Evolutionary conservation across 2,329 filamentous ascomycete genomes (phyloP), one percentile per base, ranked within the genome.

Genomic region (Rachicladosporium sp.): DNA sequence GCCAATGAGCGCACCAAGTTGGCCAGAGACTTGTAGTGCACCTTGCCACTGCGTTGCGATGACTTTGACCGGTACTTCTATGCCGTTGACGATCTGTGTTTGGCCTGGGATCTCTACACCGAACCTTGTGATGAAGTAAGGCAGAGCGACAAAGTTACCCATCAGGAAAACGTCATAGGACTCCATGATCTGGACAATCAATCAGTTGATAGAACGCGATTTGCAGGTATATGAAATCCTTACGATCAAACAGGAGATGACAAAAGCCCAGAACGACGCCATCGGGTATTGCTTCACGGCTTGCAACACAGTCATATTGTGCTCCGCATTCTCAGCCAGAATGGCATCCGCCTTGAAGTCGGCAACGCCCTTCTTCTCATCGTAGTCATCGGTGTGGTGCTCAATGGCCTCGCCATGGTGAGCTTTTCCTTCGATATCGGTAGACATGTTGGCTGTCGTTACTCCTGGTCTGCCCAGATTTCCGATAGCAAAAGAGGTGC

Each of bases 161-260:
- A 71, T 75, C 13, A 79, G 60, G 63, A 79, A 78, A 45, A 78
- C 70, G 54, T 67, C 67, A 64, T 76, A 79, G 4, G 74, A 71
- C 54, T 78, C 75, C 75, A 79, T 78, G 49, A 76, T 74, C 74
- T 78, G 52, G 35, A 45, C 13, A 45, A 37, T 2, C 21, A 7
- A 46, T 44, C 34, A 53, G 53, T 19, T 10, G 29, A 37, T 13
- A n/a, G 30, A 31, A 30, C 10, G 6, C 8, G 23, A 27, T 27
- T 27, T 27, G 23, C 23, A 27, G 23, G 23, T 11, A 31, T 33
- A 21, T 7, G 23, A 27, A 27, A 10, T 41, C 46, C 70, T 62
- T 57, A 74, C 70, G 59, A 74, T 74, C 13, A 67, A 72, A 60
- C 54, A 72, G 35, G 66, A 74, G 56, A 75, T 68, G 54, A 72